Evolutionary conservation across 2,329 filamentous ascomycete genomes (phyloP).

Genomic region (Xylariaceae sp.): DNA sequence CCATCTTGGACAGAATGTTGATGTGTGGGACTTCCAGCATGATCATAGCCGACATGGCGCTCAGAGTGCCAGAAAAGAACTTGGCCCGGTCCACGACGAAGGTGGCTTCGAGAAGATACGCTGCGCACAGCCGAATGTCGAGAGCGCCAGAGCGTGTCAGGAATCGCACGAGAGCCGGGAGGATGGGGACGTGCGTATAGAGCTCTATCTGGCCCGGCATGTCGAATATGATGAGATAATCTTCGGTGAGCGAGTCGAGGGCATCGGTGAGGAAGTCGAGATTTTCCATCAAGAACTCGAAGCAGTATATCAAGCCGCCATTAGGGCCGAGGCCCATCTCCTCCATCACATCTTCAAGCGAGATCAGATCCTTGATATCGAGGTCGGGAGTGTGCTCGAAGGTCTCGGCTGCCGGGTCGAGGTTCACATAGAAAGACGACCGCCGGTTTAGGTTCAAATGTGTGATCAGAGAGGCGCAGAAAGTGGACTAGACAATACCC

Average conservation of each 20-base stretch:
- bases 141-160: slow-evolving; percentile 73
- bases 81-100: slow-evolving; percentile 95
- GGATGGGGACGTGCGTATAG: slow-evolving; percentile 91
- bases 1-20: slow-evolving; percentile 97
- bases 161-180: slow-evolving; percentile 77
- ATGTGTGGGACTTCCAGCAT: slow-evolving; percentile 97
- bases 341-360: slow-evolving; percentile 84
- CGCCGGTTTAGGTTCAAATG: slow-evolving; percentile 85
- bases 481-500: slow-evolving; percentile 67
- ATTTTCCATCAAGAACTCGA: slow-evolving; percentile 71
- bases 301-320: slow-evolving; percentile 67
- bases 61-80: slow-evolving; percentile 92
- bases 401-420: slow-evolving; percentile 89
- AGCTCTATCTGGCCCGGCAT: slow-evolving; percentile 99
- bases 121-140: slow-evolving; percentile 86
- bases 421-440: slow-evolving; percentile 97
- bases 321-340: slow-evolving; percentile 61
- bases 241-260: slow-evolving; percentile 75
- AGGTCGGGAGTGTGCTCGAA: slow-evolving; percentile 83
- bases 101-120: slow-evolving; percentile 91
- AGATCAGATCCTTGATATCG: slow-evolving; percentile 84
- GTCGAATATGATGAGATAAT: slow-evolving; percentile 96
- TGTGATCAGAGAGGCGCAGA: slow-evolving; percentile 88
- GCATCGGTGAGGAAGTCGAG: slow-evolving; percentile 67
- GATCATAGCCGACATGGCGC: slow-evolving; percentile 98